Base-by-base conservation (phyloP, 2,329 filamentous ascomycete genomes). In the Phialemoniopsis sp. region DNA sequence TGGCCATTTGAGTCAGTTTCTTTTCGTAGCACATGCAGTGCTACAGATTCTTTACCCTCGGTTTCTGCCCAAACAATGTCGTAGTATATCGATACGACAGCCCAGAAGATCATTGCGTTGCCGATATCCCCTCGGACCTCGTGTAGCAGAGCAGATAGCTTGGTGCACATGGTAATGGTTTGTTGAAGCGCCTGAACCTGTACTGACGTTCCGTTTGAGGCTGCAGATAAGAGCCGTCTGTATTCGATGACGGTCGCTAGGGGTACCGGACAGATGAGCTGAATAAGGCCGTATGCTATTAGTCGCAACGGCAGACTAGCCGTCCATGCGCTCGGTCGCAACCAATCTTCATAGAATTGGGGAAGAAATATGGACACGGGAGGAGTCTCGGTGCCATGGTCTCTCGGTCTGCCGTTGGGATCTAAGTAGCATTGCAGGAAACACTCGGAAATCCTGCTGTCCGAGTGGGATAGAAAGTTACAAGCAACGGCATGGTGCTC, bases 341-440 rank as follows among this genome's bases (percentile, higher is more conserved):
- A 43, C 29, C 60, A 60, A 29, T 57, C 59, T 42, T 70, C 67
- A 9, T 68, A 49, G 14, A 71, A 51, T 13, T 62, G 51, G 2
- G 67, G 67, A 3, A 67, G 46, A 38, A 66, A 70, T 41, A 68
- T 60, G 2, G 63, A 64, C 41, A 68, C 58, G 2, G 55, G 50
- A 8, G 56, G 44, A 5, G 10, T 6, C 21, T 26, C 21, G 21
- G 21, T 10, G 21, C 6, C 21, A 6, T 10, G 6, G 21, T 26
- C 21, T 10, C 21, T 6, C 21, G 10, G 6, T 6, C 6, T 26
- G 21, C 21, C 21, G 21, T 26, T 10, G 21, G 21, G 21, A 10
- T 26, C 21, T 6, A 26, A 10, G 21, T 26, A 10, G 21, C 21
- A 26, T 26, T 26, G 21, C 6, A 26, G 21, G 21, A 26, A 41